Percentiles rank a stretch among this genome's conserved stretches.
phyloP scores from a whole-genome alignment of 139 green algal species.

The Coelastrella sp. region DNA sequence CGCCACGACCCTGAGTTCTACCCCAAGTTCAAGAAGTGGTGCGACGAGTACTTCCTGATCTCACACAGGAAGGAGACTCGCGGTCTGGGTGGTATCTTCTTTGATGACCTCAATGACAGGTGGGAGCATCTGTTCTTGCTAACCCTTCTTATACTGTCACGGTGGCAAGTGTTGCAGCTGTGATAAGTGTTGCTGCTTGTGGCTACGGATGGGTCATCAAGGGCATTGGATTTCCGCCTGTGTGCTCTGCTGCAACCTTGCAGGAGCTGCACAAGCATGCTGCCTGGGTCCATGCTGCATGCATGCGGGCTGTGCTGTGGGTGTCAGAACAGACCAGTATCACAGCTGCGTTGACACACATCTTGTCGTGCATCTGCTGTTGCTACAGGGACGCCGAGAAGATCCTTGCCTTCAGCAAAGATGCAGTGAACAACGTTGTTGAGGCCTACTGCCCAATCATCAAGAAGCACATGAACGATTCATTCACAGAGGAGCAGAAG shows the following conservation, averaged over 20 bases:
- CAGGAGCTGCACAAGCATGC: no score
- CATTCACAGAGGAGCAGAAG: conserved; percentile 92
- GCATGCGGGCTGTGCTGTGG: no score
- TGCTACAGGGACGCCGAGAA: conserved; percentile 74
- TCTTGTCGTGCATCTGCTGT: background rate
- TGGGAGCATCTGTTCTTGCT: background rate
- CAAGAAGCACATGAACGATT: conserved; percentile 87
- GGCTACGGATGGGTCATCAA: no score
- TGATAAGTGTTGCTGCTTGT: background rate
- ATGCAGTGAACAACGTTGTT: conserved; percentile 82
- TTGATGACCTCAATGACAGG: conserved; percentile 96
- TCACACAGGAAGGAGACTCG: conserved; percentile 92
- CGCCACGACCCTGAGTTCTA: conserved; percentile 96
- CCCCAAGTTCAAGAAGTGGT: conserved; percentile 95
- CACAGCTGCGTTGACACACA: no score
- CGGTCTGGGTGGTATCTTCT: conserved; percentile 99
- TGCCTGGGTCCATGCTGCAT: no score
- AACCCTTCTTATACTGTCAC: no score
- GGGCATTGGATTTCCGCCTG: no score
- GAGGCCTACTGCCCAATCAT: conserved; percentile 94
- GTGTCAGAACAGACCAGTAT: no score
- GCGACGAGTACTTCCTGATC: conserved; percentile 99
- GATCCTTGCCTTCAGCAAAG: conserved; percentile 87
- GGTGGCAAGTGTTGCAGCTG: background rate
- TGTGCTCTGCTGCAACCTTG: no score